Percentiles rank a stretch among this genome's conserved stretches.
These are phyloP conservation scores for Leccinum sublutescens DNA, from an alignment of 768 basidiomycete species.

Conservation along the genomic window DNA sequence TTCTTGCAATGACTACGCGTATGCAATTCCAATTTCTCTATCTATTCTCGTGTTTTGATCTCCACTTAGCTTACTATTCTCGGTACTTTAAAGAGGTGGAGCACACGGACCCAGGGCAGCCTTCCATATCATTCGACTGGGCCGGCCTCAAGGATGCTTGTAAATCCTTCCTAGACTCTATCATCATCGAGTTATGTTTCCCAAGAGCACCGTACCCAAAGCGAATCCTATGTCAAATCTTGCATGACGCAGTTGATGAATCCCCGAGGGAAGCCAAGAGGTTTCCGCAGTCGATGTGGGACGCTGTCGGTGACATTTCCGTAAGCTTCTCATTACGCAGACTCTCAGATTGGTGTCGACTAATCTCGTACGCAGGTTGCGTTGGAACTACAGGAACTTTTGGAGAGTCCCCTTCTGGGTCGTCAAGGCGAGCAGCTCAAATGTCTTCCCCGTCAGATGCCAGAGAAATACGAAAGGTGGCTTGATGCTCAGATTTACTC, in stretches of 20 bases:
- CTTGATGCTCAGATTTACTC: slow-evolving; percentile 67
- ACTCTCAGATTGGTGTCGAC: slow-evolving; percentile 13
- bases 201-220: slow-evolving; percentile 68
- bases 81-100: slow-evolving; percentile 59
- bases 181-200: slow-evolving; percentile 79
- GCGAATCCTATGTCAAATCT: slow-evolving; percentile 60
- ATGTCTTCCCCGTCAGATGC: slow-evolving; percentile 47
- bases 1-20: slow-evolving; percentile 72
- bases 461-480: slow-evolving; percentile 64
- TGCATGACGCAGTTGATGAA: slow-evolving; percentile 72
- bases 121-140: slow-evolving; percentile 67
- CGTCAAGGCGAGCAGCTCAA: slow-evolving; percentile 55
- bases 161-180: slow-evolving; percentile 78
- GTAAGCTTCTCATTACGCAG: slow-evolving; percentile 53
- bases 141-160: slow-evolving; percentile 57
- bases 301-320: slow-evolving; percentile 79
- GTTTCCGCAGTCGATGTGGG: slow-evolving; percentile 78
- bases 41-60: slow-evolving; percentile 2
- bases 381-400: slow-evolving; percentile 61
- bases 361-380: slow-evolving; percentile 43
- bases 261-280: slow-evolving; percentile 69
- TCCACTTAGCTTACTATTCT: slow-evolving; percentile 60
- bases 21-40: slow-evolving; percentile 27
- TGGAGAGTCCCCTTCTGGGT: slow-evolving; percentile 61
- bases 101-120: slow-evolving; percentile 40